Base-by-base conservation (phyloP, 2,329 filamentous ascomycete genomes). In the Zasmidium citrigriseum region DNA sequence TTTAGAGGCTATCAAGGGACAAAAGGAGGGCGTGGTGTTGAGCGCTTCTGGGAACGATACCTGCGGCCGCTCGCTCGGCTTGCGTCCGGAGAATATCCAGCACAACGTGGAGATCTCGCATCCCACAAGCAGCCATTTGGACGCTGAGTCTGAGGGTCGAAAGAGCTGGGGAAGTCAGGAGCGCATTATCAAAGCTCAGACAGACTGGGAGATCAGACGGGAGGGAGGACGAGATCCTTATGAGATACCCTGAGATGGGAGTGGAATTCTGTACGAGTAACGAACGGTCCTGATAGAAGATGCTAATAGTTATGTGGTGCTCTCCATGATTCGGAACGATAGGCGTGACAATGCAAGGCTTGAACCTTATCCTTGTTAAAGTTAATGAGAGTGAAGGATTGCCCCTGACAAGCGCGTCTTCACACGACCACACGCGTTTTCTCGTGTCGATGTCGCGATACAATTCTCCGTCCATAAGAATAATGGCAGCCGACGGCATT, bases 81-180 rank as follows among this genome's bases (percentile, higher is more conserved):
- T 61, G 25, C 44, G 55, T 24, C 46, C 55, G 14, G 59, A 58
- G 45, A 48, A 21, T 21, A 27, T 60, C 16, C 34, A 46, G 22
- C 50, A 59, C 21, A 49, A 59, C 11, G 54, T 56, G 23, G 24
- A 52, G 22, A 57, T 52, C 25, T 34, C 38, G 18, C 14, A 57
- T 55, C 14, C 44, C 22, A 41, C 27, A 52, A 46, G 25, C 47
- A 18, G 46, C 34, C 18, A 47, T 25, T 24, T 18, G 12, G 54
- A 58, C 4, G 34, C 34, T 41, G 34, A 41, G 34, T 41, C 34
- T 41, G 52, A 58, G 0, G 46, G 21, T 10, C 52, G 57, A 22
- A 54, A 27, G 14, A 60, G 55, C 44, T 58, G 60, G 57, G 57
- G 54, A 21, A 58, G 51, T 41, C 54, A 60, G 34, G 60, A 62